These are phyloP conservation scores for Chondrus crispus DNA, from an alignment of 23 red algal genomes.

Conservation along the genomic window DNA sequence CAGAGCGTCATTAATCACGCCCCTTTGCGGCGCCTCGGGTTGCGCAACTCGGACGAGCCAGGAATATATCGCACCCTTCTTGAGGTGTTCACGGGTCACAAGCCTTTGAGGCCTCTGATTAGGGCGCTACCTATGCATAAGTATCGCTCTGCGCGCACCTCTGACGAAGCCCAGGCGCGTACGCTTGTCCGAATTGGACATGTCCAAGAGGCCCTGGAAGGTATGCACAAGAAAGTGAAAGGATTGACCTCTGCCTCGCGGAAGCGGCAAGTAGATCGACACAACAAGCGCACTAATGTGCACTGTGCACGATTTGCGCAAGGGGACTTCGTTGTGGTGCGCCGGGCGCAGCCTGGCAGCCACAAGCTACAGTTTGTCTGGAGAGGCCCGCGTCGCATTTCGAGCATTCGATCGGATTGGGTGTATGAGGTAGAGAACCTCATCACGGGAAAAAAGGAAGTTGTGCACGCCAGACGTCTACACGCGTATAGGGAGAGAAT, in stretches of 20 bases:
- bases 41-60: not conserved
- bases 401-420: not conserved
- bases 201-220: not conserved
- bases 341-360: not conserved
- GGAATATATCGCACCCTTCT: not conserved
- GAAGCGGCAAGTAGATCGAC: not conserved
- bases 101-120: not conserved
- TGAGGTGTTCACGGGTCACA: not conserved
- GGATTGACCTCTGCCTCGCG: not conserved
- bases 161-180: not conserved
- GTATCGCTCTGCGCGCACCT: not conserved
- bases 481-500: not conserved
- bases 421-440: slow-evolving; percentile 1
- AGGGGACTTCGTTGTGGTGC: not conserved
- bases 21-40: not conserved
- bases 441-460: not conserved
- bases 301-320: not conserved
- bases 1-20: not conserved
- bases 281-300: not conserved
- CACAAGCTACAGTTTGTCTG: slow-evolving; percentile 2
- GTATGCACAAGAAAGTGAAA: not conserved
- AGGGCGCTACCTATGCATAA: not conserved
- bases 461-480: not conserved
- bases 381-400: not conserved
- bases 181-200: not conserved